Base-by-base conservation (phyloP, 2,329 filamentous ascomycete genomes). In the Aureobasidium sp. region DNA sequence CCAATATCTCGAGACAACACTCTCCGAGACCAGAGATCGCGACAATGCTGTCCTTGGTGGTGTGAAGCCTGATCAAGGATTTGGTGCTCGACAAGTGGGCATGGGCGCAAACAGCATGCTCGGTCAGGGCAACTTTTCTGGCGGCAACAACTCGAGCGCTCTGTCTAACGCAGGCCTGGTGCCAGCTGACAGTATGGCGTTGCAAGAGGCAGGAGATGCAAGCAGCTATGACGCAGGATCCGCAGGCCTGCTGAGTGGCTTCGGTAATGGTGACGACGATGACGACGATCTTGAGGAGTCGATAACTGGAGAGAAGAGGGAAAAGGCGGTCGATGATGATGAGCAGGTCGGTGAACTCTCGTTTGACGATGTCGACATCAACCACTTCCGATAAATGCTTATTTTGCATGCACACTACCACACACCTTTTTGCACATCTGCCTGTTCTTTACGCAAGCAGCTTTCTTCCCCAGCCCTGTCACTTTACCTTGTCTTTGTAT, bases 1-100 rank as follows among this genome's bases (percentile, higher is more conserved):
- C 69, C 87, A 90, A 69, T 99, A 97, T 70, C 92, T 97, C 43
- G 93, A 97, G 72, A 89, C 93, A 63, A 91, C 92, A 0, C 80
- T 99, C 29, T 90, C 93, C 0, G 93, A 97, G 74, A 99, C 94
- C 0, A 82, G 94, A 61, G 94, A 99, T 76, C 86, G 93, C 65
- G 94, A 99, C 71, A 99, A 99, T 72, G 94, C 94, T n/a, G 96
- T 97, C 59, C 86, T 99, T 5, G 94, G 94, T 51, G 94, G 94
- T 6, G 92, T 97, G 12, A 85, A 94, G 64, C 94, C 94, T 0
- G 94, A 97, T 68, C 88, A 95, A 73, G 89, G 89, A 26, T 84
- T 96, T 68, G 90, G 87, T 46, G 89, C 92, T 70, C 84, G 92
- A 62, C 64, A 68, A n/a, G 67, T 70, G 50, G 69, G 69, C 50